A percentile compares a stretch with the other conserved stretches of the same genome.
Evolutionary conservation across 805 yeast species (phyloP).

Genomic region (Candida chauliodis): DNA sequence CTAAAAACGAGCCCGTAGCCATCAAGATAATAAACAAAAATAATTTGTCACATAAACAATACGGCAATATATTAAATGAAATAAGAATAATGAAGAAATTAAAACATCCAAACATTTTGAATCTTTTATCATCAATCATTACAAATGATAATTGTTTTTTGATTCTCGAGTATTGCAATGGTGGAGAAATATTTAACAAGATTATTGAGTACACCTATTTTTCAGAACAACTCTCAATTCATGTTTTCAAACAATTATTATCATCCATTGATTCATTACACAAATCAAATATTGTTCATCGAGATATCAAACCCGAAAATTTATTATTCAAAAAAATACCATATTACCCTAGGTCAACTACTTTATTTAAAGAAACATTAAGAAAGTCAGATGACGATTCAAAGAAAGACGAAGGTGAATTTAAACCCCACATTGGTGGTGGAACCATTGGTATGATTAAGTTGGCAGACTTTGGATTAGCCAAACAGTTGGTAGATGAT

Average conservation of each 20-base stretch:
- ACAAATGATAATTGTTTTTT: slow-evolving; percentile 54
- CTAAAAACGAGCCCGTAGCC: slow-evolving; percentile 47
- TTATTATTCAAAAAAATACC: slow-evolving; percentile 59
- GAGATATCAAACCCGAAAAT: slow-evolving; percentile 83
- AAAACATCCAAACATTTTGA: slow-evolving; percentile 55
- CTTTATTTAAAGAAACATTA: slow-evolving; percentile 21
- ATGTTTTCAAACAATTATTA: slow-evolving; percentile 69
- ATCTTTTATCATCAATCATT: slow-evolving; percentile 52
- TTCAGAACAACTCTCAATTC: slow-evolving; percentile 67
- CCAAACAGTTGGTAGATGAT: slow-evolving; percentile 48
- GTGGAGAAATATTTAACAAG: slow-evolving; percentile 80
- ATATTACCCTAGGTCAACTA: slow-evolving; percentile 35
- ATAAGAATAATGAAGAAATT: slow-evolving; percentile 68
- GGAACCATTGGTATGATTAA: slow-evolving; percentile 64
- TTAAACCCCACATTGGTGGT: slow-evolving; percentile 50
- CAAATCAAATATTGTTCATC: slow-evolving; percentile 63
- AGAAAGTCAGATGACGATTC: slow-evolving; percentile 57
- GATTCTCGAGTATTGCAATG: slow-evolving; percentile 64
- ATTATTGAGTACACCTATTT: slow-evolving; percentile 76
- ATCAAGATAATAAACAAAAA: slow-evolving; percentile 70
- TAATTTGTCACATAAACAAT: slow-evolving; percentile 48
- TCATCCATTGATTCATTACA: slow-evolving; percentile 68
- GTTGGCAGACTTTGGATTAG: slow-evolving; percentile 68
- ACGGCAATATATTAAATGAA: slow-evolving; percentile 62
- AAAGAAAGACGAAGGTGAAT: slow-evolving; percentile 62